Conservation (phyloP, 2,329 filamentous ascomycete species). For the Diaporthe amygdali region DNA sequence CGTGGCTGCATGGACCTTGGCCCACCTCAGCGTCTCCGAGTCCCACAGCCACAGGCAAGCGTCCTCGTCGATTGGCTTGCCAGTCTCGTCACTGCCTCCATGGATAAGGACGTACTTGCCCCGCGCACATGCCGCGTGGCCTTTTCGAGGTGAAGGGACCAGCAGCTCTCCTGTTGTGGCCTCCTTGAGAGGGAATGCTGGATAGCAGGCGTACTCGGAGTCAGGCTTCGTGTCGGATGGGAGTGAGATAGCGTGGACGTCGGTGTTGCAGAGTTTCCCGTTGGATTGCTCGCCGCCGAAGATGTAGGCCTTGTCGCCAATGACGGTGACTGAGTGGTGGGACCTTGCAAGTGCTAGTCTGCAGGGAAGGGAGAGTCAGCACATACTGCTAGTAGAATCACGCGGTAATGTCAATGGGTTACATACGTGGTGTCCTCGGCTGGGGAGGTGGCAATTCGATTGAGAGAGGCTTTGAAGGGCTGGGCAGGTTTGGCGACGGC, state of each 20-base stretch:
- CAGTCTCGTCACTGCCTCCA: slow-evolving; percentile 39
- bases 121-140: slow-evolving; percentile 42
- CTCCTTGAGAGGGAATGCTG: slow-evolving; percentile 34
- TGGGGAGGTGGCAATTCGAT: slow-evolving; percentile 46
- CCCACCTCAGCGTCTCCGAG: slow-evolving; percentile 40
- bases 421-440: slow-evolving; percentile 36
- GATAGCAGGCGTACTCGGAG: slow-evolving; percentile 40
- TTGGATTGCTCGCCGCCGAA: slow-evolving; percentile 53
- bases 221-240: slow-evolving; percentile 45
- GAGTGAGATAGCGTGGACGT: slow-evolving; percentile 57
- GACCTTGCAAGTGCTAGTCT: slow-evolving; percentile 49
- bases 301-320: slow-evolving; percentile 60
- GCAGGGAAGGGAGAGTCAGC: background rate
- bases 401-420: too few relatives aligned
- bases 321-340: slow-evolving; percentile 56
- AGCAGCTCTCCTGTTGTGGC: slow-evolving; percentile 32
- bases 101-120: slow-evolving; percentile 40
- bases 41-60: slow-evolving; percentile 45
- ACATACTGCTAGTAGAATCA: background rate
- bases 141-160: slow-evolving; percentile 38
- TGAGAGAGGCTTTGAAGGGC: slow-evolving; percentile 55
- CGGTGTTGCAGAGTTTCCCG: slow-evolving; percentile 50
- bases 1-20: slow-evolving; percentile 34
- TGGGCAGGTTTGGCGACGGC: slow-evolving; percentile 56
- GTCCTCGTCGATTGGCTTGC: slow-evolving; percentile 36